Base-by-base conservation (phyloP, 78 protist genomes). In the Emiliania huxleyi region DNA sequence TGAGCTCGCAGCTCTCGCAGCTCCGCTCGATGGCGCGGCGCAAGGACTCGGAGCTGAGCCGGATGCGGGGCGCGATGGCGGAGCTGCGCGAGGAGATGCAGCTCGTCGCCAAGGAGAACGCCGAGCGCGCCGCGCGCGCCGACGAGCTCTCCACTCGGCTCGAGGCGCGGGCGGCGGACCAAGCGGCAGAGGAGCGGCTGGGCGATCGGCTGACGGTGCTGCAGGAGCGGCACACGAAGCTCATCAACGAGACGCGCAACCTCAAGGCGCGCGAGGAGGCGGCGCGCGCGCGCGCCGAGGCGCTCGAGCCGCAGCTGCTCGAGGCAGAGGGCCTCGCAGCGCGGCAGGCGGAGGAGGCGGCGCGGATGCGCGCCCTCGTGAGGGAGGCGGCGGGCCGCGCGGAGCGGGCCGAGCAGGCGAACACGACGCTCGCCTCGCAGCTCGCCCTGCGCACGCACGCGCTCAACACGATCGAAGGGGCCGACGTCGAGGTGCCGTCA, bases 51-150 rank as follows among this genome's bases (percentile, higher is more conserved):
- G 83, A 73, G 83, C 83, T 73, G 33, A 3, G 44, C 44, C 37
- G 83, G 44, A 73, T 73, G 83, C 83, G 83, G 40, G 22, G 25
- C 12, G 83, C 42, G 83, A 23, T 73, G 44, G 83, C 44, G 40
- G 42, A 29, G 44, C 83, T 73, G 37, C 37, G 42, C 23, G 83
- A 73, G 83, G 83, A 73, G 44, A 73, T 73, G 83, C 19, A 29
- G 19, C 43, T 73, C 3, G 83, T 73, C 33, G 83, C 83, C 44
- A 73, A 73, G 83, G 83, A 73, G 83, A 73, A 73, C 83, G 83
- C 37, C 18, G 83, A 73, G 83, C 3, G 19, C 19, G 35, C 81
- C 42, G 81, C 35, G 81, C 42, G 81, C 42, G 35, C 42, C 19
- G 42, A 6, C 18, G 19, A 6, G 81, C 81, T 26, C 22, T 4